These are phyloP conservation scores for Tetrapisispora phaffii DNA, from an alignment of 805 yeast genomes.

Conservation along the genomic window DNA sequence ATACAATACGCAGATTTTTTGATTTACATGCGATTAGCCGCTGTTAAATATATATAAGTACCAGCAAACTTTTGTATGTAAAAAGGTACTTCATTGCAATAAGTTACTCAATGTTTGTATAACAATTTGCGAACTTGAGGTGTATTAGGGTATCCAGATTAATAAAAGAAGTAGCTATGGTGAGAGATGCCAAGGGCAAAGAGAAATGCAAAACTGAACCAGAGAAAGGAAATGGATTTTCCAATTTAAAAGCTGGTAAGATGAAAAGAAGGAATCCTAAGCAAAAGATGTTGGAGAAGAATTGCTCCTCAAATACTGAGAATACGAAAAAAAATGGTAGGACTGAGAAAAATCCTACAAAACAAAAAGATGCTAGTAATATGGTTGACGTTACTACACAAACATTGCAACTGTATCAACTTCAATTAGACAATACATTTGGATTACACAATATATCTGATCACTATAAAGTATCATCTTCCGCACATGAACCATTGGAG, in stretches of 20 bases:
- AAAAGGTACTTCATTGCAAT: too few species aligned
- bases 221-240: background rate
- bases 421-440: background rate
- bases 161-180: background rate
- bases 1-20: too few species aligned
- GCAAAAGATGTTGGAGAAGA: background rate
- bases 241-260: too few species aligned
- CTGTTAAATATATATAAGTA: background rate
- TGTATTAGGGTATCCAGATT: background rate
- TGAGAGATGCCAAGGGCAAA: background rate
- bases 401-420: background rate
- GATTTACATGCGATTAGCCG: background rate
- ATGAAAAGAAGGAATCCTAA: background rate
- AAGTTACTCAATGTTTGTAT: too few species aligned
- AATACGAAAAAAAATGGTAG: background rate
- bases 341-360: background rate
- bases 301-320: background rate
- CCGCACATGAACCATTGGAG: background rate
- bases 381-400: background rate
- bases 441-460: background rate
- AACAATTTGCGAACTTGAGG: background rate
- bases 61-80: too few species aligned
- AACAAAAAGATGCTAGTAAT: background rate
- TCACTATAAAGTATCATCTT: background rate
- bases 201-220: background rate